Evolutionary conservation across 345 rosid species (phyloP).

Genomic region (Xanthoceras sorbifolium): DNA sequence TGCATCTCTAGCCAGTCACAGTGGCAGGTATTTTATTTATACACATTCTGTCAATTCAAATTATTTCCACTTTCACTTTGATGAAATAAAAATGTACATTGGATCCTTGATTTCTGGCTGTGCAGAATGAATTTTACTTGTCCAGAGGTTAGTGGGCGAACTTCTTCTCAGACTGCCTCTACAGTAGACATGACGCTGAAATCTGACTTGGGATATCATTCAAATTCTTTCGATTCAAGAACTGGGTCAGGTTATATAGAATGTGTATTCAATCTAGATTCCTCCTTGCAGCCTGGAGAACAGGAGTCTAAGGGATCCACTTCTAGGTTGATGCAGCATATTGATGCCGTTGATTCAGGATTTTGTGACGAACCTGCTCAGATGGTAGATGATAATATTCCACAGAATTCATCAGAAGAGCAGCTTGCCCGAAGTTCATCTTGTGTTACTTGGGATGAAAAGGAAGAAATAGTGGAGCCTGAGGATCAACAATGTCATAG

Average conservation of each 20-base stretch:
- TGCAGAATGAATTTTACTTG: constrained; percentile 62
- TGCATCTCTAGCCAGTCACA: constrained; percentile 47
- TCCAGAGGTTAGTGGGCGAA: constrained; percentile 42
- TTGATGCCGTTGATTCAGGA: constrained; percentile 43
- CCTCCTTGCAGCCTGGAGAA: constrained; percentile 52
- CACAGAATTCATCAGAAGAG: constrained; percentile 42
- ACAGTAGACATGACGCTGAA: constrained; percentile 47
- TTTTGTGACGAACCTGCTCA: constrained; percentile 41
- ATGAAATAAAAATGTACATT: constrained; percentile 20
- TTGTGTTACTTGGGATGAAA: constrained; percentile 80
- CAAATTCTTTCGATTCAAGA: constrained; percentile 62
- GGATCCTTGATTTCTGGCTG: constrained; percentile 20
- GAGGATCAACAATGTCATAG: constrained; percentile 32
- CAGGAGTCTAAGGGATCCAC: constrained; percentile 42
- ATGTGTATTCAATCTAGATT: constrained; percentile 44
- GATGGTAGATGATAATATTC: constrained; percentile 33
- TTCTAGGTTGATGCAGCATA: constrained; percentile 42
- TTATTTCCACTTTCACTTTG: constrained; percentile 8
- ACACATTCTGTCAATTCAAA: not conserved
- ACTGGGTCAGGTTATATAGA: constrained; percentile 62
- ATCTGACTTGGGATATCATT: constrained; percentile 52
- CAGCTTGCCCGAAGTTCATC: constrained; percentile 43
- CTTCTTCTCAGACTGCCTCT: constrained; percentile 41
- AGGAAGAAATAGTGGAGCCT: constrained; percentile 63
- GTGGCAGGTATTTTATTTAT: constrained; percentile 55